These are phyloP conservation scores for Cunninghamia lanceolata DNA, from an alignment of 75 land plant genomes.

Conservation along the genomic window DNA sequence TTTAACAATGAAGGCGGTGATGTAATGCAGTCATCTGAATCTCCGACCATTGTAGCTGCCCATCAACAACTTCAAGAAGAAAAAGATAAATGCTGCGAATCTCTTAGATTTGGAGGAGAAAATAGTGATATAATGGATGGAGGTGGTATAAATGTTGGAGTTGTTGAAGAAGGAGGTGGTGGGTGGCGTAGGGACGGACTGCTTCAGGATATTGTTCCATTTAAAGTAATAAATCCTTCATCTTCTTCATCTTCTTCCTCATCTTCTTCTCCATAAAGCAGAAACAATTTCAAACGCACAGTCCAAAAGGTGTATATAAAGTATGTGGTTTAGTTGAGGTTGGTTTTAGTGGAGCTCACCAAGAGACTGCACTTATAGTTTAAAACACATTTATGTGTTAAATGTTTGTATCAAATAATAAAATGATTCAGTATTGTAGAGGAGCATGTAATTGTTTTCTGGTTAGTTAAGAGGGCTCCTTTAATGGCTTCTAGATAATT, in stretches of 20 bases:
- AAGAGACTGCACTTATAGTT: neutral
- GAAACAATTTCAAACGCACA: neutral
- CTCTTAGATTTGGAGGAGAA: neutral
- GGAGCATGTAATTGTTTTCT: no score
- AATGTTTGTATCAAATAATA: neutral
- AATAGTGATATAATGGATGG: neutral
- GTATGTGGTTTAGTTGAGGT: neutral
- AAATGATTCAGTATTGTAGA: no score
- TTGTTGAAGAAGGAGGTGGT: neutral
- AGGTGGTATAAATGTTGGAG: slow-evolving; percentile 1
- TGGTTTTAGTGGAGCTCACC: no score
- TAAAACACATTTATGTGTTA: neutral
- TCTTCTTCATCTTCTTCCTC: neutral
- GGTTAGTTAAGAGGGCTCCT: no score
- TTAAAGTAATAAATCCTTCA: slow-evolving; percentile 30
- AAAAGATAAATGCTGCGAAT: neutral
- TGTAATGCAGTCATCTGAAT: neutral
- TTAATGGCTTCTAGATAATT: no score
- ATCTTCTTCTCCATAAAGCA: neutral
- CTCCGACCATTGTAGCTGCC: neutral
- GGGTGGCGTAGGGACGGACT: slow-evolving; percentile 22
- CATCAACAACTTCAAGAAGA: neutral
- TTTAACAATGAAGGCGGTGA: neutral
- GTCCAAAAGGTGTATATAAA: neutral
- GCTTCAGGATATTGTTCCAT: slow-evolving; percentile 51